Percentiles rank a stretch among this genome's conserved stretches.
These are phyloP conservation scores for Calonectria naviculata DNA, from an alignment of 2,329 filamentous ascomycete genomes.

Conservation along the genomic window DNA sequence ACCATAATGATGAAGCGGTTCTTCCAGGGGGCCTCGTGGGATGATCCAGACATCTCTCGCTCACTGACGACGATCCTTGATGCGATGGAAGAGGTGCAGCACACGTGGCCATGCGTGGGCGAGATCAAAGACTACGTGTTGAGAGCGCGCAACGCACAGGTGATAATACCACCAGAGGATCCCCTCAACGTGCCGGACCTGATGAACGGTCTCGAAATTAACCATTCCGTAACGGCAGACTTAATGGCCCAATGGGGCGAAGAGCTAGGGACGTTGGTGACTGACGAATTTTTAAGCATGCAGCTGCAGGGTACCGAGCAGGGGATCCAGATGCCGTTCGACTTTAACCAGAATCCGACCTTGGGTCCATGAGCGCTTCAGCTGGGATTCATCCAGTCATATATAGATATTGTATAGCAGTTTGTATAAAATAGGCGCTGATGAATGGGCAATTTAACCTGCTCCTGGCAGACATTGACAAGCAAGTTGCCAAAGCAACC, in stretches of 20 bases:
- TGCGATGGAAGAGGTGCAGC: conserved; percentile 63
- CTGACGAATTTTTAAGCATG: conserved; percentile 48
- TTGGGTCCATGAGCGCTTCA: conserved; percentile 10
- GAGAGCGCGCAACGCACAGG: conserved; percentile 44
- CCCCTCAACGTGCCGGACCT: conserved; percentile 45
- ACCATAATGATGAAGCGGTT: conserved; percentile 59
- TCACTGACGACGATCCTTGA: conserved; percentile 61
- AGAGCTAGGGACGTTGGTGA: conserved; percentile 47
- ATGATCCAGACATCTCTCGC: conserved; percentile 58
- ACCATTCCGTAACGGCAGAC: conserved; percentile 33
- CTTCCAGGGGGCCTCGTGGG: conserved; percentile 52
- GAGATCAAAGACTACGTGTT: conserved; percentile 52
- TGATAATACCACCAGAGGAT: conserved; percentile 45
- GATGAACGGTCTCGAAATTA: conserved; percentile 47
- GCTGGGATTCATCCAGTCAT: background rate
- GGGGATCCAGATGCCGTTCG: conserved; percentile 40
- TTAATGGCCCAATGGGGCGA: conserved; percentile 44
- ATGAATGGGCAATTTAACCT: background rate
- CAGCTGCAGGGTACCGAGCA: conserved; percentile 43
- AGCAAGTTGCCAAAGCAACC: background rate
- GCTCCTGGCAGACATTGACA: background rate
- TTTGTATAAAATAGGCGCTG: background rate
- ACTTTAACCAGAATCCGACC: conserved; percentile 41
- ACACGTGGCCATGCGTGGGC: conserved; percentile 58
- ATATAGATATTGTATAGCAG: no score